phyloP scores from a whole-genome alignment of 164 flowering plant species.

The Hamamelis virginiana region DNA sequence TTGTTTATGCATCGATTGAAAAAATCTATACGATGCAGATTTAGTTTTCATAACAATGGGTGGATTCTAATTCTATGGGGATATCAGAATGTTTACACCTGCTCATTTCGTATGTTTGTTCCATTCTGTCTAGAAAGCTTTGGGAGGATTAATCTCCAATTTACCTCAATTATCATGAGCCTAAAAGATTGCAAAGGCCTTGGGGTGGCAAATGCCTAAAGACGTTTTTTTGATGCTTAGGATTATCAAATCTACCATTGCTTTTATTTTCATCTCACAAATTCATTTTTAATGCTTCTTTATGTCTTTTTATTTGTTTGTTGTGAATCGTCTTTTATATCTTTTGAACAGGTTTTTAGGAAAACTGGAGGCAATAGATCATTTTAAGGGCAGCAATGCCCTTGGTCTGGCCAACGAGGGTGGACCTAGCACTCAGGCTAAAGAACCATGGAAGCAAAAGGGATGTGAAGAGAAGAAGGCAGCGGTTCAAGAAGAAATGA shows the following conservation, averaged over 20 bases:
- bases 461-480: slow-evolving; percentile 42
- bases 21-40: neutral
- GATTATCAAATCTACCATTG: neutral
- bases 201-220: neutral
- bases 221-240: neutral
- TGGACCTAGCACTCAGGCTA: slow-evolving; percentile 9
- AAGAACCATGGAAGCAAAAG: slow-evolving; percentile 21
- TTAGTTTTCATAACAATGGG: neutral
- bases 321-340: neutral
- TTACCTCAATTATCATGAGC: neutral
- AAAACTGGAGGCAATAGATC: slow-evolving; percentile 25
- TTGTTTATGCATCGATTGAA: neutral
- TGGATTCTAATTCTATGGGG: no score
- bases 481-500: slow-evolving; percentile 58
- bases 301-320: neutral
- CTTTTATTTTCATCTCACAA: neutral
- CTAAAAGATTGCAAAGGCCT: neutral
- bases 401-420: slow-evolving; percentile 25
- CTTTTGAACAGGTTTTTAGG: slow-evolving; percentile 10
- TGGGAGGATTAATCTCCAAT: neutral
- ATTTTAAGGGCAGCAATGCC: slow-evolving; percentile 17
- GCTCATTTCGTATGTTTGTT: neutral
- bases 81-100: neutral
- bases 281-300: neutral
- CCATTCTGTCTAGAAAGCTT: neutral